phyloP scores from a whole-genome alignment of 495 filamentous ascomycete genomes.

The Massariosphaeria phaeospora region DNA sequence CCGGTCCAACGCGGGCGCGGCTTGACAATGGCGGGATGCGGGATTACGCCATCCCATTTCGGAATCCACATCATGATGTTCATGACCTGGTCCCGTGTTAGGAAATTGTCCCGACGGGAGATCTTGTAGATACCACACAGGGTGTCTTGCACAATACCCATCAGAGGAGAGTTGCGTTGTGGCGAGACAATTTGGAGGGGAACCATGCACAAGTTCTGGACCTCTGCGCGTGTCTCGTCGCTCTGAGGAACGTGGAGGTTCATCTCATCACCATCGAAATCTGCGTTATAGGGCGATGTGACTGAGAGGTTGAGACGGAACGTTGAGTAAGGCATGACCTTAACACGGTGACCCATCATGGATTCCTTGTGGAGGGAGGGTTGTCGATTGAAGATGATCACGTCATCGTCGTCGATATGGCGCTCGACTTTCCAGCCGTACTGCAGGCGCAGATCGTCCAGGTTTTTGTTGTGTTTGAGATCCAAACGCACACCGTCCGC shows the following conservation, averaged over 20 bases:
- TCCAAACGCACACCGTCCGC: constrained; percentile 90
- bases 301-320: constrained; percentile 96
- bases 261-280: constrained; percentile 99
- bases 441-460: constrained; percentile 73
- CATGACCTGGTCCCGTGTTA: constrained; percentile 87
- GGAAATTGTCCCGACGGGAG: constrained; percentile 84
- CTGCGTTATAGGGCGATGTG: constrained; percentile 96
- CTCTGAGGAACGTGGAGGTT: constrained; percentile 98
- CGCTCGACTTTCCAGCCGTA: constrained; percentile 99
- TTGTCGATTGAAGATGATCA: constrained; percentile 98
- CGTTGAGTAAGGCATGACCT: constrained; percentile 97
- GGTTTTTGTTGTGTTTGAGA: constrained; percentile 81
- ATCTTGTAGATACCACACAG: constrained; percentile 96
- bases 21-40: constrained; percentile 83
- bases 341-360: constrained; percentile 98
- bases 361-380: constrained; percentile 98
- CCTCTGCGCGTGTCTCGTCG: constrained; percentile 90
- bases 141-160: constrained; percentile 99
- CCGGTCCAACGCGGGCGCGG: constrained; percentile 95
- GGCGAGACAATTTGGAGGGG: constrained; percentile 96
- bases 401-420: constrained; percentile 91
- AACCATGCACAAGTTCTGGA: constrained; percentile 90
- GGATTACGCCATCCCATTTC: constrained; percentile 93
- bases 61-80: constrained; percentile 95
- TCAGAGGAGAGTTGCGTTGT: constrained; percentile 91